Evolutionary conservation across 768 basidiomycete species (phyloP).

Genomic region (Dioszegia hungarica): DNA sequence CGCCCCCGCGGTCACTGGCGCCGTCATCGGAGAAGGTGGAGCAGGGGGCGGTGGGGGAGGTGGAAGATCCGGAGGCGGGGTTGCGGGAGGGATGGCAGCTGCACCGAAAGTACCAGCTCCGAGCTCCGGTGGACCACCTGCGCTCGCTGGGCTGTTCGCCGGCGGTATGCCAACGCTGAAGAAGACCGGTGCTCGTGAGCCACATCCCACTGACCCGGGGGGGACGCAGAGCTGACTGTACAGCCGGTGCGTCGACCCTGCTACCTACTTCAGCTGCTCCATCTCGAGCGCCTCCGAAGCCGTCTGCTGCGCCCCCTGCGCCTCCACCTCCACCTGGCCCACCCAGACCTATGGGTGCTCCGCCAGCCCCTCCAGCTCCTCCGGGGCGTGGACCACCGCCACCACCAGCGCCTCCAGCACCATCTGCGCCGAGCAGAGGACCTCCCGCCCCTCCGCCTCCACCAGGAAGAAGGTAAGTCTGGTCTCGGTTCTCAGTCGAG

Average conservation of each 20-base stretch:
- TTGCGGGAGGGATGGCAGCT: slow-evolving; percentile 41
- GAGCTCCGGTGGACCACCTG: slow-evolving; percentile 56
- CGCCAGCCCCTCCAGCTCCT: slow-evolving; percentile 47
- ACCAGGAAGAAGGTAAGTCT: slow-evolving; percentile 11
- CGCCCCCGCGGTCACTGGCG: slow-evolving; percentile 30
- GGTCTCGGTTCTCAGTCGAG: slow-evolving; percentile 20
- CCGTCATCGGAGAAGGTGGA: slow-evolving; percentile 31
- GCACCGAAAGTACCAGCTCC: slow-evolving; percentile 29
- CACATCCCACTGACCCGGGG: slow-evolving; percentile 3
- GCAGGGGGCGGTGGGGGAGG: slow-evolving; percentile 47
- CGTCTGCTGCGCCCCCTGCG: slow-evolving; percentile 24
- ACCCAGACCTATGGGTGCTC: slow-evolving; percentile 28
- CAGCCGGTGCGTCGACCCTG: slow-evolving; percentile 61
- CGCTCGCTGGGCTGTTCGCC: slow-evolving; percentile 78
- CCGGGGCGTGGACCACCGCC: slow-evolving; percentile 41
- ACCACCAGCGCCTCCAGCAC: slow-evolving; percentile 38
- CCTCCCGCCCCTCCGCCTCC: slow-evolving; percentile 15
- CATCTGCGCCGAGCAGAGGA: slow-evolving; percentile 15
- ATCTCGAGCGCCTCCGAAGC: slow-evolving; percentile 46
- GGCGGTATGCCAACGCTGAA: slow-evolving; percentile 88
- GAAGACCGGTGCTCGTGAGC: slow-evolving; percentile 58
- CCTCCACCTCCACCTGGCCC: slow-evolving; percentile 31
- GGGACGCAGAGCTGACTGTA: slow-evolving; percentile 20
- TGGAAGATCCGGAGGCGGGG: slow-evolving; percentile 26
- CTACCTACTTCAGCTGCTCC: slow-evolving; percentile 39